Base-by-base conservation (phyloP, 2,329 filamentous ascomycete species). In the Alternaria hordeiaustralica region DNA sequence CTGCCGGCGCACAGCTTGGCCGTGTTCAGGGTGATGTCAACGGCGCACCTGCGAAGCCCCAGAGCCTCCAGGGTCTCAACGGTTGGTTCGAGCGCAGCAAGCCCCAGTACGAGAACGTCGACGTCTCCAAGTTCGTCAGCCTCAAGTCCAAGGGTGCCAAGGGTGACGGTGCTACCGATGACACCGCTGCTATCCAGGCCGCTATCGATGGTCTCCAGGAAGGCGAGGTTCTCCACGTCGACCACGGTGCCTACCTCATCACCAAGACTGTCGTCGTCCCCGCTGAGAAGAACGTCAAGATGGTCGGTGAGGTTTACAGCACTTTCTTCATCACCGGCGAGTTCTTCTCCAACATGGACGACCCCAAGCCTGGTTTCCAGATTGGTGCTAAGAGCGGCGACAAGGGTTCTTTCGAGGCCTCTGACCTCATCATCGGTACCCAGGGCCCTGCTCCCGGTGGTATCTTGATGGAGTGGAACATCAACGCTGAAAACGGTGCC, bases 251-350 rank as follows among this genome's bases (percentile, higher is more conserved):
- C 23, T 90, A 90, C 75, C 74, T 89, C 33, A 83, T 90, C 75
- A 87, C 84, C 23, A 82, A 86, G 64, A 90, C 88, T 6, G 80
- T 90, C 75, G 84, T 83, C 58, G 82, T 90, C 3, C 88, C 88
- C 8, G 77, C 78, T 41, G 80, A 79, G 62, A 91, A 91, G 84
- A 87, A 93, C 75, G 89, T 95, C 83, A 92, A 90, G 82, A 94
- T 98, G 76, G 92, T 92, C 8, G 95, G 95, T 73, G 94, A 97
- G 82, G 89, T 96, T 77, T 97, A 93, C 92, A 91, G 95, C 3
- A 83, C 97, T 65, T 91, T 98, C 79, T 91, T 97, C 86, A 94
- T 93, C 25, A 88, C 89, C 55, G 94, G 94, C 57, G 76, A 81
- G 33, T 85, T 87, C 67, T 98, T 97, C 84, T 82, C 85, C 66